Conservation (phyloP, 1,284 basidiomycete species). For the Ustilago tritici region DNA sequence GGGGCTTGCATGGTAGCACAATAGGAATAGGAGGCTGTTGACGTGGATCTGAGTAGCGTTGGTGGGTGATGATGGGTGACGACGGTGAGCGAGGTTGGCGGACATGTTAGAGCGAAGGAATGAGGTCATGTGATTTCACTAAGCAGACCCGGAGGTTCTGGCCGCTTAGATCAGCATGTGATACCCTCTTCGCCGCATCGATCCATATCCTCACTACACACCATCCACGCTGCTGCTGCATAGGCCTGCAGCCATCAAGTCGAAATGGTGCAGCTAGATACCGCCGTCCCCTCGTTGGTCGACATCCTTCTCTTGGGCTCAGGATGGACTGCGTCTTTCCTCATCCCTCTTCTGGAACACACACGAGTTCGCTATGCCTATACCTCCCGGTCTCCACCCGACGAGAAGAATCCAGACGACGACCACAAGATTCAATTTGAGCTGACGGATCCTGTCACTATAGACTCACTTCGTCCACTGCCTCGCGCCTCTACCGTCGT, state of each 20-base stretch:
- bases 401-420: conserved; percentile 62
- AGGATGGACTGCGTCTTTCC: conserved; percentile 78
- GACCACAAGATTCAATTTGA: conserved; percentile 67
- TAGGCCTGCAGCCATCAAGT: neutral
- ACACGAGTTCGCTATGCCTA: conserved; percentile 68
- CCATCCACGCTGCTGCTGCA: neutral
- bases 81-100: too few relatives aligned
- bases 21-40: too few relatives aligned
- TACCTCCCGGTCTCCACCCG: conserved; percentile 73
- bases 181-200: neutral
- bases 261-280: neutral
- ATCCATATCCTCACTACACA: neutral
- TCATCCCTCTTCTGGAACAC: conserved; percentile 74
- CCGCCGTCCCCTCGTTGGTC: conserved; percentile 62
- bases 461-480: conserved; percentile 71
- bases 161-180: conserved; percentile 4
- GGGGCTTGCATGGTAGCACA: too few relatives aligned
- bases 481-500: conserved; percentile 76
- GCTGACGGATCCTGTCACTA: conserved; percentile 63
- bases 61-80: too few relatives aligned
- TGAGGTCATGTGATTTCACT: too few relatives aligned
- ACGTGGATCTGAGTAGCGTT: too few relatives aligned
- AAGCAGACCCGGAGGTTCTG: neutral
- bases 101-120: too few relatives aligned
- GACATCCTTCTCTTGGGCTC: conserved; percentile 78